Evolutionary conservation across 2,329 filamentous ascomycete genomes (phyloP), one percentile per base, ranked within the genome.

Genomic region (Westerdykella ornata): DNA sequence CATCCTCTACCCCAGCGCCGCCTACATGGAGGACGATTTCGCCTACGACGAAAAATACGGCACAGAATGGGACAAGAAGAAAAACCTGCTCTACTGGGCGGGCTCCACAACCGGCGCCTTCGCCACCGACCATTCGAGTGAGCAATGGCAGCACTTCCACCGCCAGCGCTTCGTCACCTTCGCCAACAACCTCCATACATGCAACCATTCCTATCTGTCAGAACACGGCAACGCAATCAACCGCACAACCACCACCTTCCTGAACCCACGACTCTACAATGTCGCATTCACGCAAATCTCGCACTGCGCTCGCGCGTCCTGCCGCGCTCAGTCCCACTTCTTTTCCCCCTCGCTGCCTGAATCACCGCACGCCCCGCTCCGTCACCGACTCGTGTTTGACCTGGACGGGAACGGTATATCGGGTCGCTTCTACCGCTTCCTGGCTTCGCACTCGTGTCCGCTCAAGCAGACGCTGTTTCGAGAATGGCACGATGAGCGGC

Each of bases 291-390:
- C 72, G 1, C 56, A 57, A 3, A 58, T 77, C 7, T 60, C 72
- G 15, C 72, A 75, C 41, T 76, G 74, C 54, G 22, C 8, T 26
- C 22, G 22, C 22, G 2, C 12, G 3, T 26, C 22, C 7, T 26
- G 22, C 22, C 22, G 22, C 7, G 22, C 22, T 8, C 22, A 26
- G 12, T 26, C 22, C 22, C 22, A 11, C 22, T 26, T 26, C 22
- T 26, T 26, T 11, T 9, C 8, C 22, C 22, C 22, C 22, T 4
- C 22, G 8, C 22, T 11, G 8, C 22, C 22, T 9, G 22, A 9
- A 7, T 26, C 22, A 4, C 75, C 79, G 2, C 73, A 75, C 16
- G 85, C 78, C 3, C 80, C 85, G 48, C 87, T 88, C 63, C 80
- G 90, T 55, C 7, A 26, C 22, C 35, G 38, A 11, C 30, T 53